phyloP scores from a whole-genome alignment of 2,329 filamentous ascomycete species.

The Penicillium sp. region DNA sequence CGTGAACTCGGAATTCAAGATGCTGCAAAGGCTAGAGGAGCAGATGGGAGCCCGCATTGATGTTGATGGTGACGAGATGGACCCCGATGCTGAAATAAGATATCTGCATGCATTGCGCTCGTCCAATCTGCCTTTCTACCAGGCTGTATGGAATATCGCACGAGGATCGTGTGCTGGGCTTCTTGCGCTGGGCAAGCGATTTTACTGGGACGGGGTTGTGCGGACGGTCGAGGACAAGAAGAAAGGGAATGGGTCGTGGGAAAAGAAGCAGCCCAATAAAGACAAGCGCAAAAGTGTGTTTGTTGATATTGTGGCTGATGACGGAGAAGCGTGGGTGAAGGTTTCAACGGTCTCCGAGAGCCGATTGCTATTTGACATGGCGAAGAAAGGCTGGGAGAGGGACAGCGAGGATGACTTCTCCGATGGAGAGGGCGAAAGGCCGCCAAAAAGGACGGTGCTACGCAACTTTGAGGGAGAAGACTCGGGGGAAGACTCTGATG shows the following conservation, averaged over 20 bases:
- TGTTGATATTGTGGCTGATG: conserved; percentile 67
- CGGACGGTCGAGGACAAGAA: conserved; percentile 5
- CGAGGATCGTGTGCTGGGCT: conserved; percentile 60
- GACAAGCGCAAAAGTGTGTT: conserved; percentile 57
- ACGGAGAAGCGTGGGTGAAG: conserved; percentile 70
- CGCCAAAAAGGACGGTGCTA: conserved; percentile 25
- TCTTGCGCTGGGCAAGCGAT: conserved; percentile 60
- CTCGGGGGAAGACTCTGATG: conserved; percentile 49
- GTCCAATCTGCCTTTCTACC: conserved; percentile 69
- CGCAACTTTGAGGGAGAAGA: conserved; percentile 38
- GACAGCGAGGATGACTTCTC: conserved; percentile 51
- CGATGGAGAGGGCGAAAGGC: conserved; percentile 27
- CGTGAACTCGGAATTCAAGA: conserved; percentile 53
- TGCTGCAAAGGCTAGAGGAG: conserved; percentile 48
- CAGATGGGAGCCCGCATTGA: conserved; percentile 24
- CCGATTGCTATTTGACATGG: conserved; percentile 68
- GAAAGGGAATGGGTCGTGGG: conserved; percentile 10
- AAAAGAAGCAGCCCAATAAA: conserved; percentile 35
- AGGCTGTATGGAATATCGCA: conserved; percentile 66
- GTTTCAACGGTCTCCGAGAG: conserved; percentile 68
- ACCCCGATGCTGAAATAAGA: conserved; percentile 35
- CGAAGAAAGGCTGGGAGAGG: conserved; percentile 67
- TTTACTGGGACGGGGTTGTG: conserved; percentile 50
- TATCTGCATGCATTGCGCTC: conserved; percentile 63
- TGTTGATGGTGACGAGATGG: conserved; percentile 20